Conservation (phyloP, 1,284 basidiomycete genomes). For the Tausonia pullulans region DNA sequence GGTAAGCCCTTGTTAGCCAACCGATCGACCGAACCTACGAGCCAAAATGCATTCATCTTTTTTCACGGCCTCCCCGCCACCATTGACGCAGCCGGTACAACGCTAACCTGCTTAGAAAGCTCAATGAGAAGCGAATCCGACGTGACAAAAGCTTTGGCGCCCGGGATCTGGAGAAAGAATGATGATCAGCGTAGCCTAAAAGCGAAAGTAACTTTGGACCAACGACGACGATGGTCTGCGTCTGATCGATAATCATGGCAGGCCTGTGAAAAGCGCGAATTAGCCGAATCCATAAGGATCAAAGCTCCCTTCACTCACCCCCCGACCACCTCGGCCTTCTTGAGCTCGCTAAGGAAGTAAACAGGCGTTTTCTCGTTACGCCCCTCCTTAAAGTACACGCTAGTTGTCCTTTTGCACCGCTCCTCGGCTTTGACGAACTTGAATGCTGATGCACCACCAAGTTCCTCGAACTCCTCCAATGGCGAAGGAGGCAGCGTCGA, state of each 20-base stretch:
- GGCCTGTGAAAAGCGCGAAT: constrained; percentile 41
- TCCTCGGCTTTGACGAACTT: not conserved
- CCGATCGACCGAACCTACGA: no score
- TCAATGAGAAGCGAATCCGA: constrained; percentile 7
- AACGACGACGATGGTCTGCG: constrained; percentile 77
- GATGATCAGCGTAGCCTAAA: not conserved
- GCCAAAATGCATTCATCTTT: no score
- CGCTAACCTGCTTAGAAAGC: not conserved
- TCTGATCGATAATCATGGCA: constrained; percentile 81
- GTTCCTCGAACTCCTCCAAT: not conserved
- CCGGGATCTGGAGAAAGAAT: constrained; percentile 34
- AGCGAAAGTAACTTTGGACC: not conserved
- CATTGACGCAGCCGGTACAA: no score
- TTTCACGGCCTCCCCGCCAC: no score
- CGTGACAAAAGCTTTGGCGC: constrained; percentile 51
- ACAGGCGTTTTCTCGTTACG: constrained; percentile 1
- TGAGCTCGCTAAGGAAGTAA: not conserved
- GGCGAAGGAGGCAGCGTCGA: not conserved
- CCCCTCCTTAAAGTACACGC: constrained; percentile 2
- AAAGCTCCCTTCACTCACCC: not conserved
- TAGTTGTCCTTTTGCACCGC: not conserved
- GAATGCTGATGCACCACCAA: not conserved
- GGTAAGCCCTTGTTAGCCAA: no score
- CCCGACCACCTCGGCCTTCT: not conserved
- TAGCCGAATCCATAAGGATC: not conserved